Percentiles rank a stretch among this genome's conserved stretches.
These are phyloP conservation scores for Ceriops decandra DNA, from an alignment of 345 rosid genomes.

Conservation along the genomic window DNA sequence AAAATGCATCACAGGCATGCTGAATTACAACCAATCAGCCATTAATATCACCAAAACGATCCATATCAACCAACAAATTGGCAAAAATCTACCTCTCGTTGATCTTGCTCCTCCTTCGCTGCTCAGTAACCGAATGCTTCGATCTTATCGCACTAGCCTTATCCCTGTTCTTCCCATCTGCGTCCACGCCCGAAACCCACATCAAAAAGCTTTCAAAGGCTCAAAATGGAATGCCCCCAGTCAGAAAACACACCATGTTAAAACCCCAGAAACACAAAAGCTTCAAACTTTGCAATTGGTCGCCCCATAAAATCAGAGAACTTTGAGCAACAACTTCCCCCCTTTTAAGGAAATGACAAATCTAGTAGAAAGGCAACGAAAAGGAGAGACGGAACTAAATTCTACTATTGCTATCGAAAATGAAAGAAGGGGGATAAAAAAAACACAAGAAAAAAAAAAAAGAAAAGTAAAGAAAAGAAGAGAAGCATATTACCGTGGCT, in stretches of 20 bases:
- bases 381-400: constrained; percentile 35
- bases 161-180: constrained; percentile 69
- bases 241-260: neutral
- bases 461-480: no score
- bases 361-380: constrained; percentile 11
- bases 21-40: neutral
- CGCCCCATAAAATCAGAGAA: neutral
- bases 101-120: constrained; percentile 92
- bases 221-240: neutral
- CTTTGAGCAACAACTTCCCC: neutral
- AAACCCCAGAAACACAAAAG: neutral
- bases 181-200: constrained; percentile 20
- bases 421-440: neutral
- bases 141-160: constrained; percentile 79
- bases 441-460: neutral
- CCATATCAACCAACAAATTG: neutral
- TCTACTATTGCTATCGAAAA: neutral
- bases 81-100: constrained; percentile 64
- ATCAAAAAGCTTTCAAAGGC: neutral
- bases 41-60: neutral
- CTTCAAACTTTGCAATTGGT: neutral
- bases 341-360: neutral
- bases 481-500: constrained; percentile 10
- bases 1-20: neutral
- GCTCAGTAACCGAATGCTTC: constrained; percentile 95